phyloP scores from a whole-genome alignment of 2,329 filamentous ascomycete genomes.

The Colletotrichum sp. region DNA sequence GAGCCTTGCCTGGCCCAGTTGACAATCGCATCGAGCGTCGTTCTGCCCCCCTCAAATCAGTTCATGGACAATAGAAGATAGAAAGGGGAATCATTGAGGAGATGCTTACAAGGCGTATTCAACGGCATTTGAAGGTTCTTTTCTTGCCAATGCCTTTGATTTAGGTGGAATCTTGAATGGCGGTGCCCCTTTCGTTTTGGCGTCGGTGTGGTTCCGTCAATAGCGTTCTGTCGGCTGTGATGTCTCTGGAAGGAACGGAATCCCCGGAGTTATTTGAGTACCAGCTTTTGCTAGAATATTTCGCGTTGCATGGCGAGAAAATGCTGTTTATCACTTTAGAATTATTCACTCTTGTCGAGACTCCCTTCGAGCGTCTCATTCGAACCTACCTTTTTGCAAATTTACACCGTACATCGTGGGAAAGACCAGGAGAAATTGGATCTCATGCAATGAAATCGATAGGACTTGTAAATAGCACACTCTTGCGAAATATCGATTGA shows the following conservation, averaged over 20 bases:
- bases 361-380: neutral
- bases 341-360: neutral
- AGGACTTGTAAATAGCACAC: neutral
- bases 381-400: neutral
- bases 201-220: neutral
- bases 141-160: neutral
- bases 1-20: conserved; percentile 65
- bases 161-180: neutral
- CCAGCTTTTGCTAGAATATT: neutral
- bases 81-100: rapidly evolving
- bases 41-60: conserved; percentile 37
- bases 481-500: neutral
- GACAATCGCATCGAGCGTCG: conserved; percentile 57
- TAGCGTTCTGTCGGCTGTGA: neutral
- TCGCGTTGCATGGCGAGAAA: neutral
- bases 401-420: neutral
- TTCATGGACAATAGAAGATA: neutral
- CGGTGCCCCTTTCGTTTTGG: neutral
- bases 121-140: neutral
- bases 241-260: neutral
- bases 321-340: neutral
- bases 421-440: neutral
- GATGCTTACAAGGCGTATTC: conserved; percentile 24
- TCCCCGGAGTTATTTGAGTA: neutral
- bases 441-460: neutral